Evolutionary conservation across 2,329 filamentous ascomycete genomes (phyloP).

Genomic region (Chaetomiaceae sp.): DNA sequence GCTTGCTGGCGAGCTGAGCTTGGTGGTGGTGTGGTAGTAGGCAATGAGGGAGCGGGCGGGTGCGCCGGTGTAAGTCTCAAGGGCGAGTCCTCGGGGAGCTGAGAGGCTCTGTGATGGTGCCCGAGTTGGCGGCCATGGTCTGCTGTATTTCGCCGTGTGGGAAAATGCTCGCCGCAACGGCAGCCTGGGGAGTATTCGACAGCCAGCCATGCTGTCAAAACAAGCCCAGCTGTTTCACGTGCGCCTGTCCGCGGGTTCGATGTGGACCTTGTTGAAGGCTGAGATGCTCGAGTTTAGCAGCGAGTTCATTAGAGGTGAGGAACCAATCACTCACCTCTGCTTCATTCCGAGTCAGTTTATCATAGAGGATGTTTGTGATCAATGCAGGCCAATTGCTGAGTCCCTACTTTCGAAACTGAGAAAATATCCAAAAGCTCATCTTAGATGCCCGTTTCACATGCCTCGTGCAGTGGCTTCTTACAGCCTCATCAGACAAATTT

Average conservation of each 20-base stretch:
- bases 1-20: slow-evolving; percentile 16
- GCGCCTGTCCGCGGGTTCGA: no score
- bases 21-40: slow-evolving; percentile 21
- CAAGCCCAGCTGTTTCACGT: neutral
- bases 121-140: slow-evolving; percentile 4
- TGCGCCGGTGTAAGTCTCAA: slow-evolving; percentile 6
- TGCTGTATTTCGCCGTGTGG: neutral
- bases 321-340: no score
- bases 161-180: slow-evolving; percentile 11
- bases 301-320: no score
- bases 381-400: no score
- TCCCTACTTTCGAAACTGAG: no score
- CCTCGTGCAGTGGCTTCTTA: no score
- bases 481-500: slow-evolving; percentile 11
- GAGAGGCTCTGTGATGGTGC: slow-evolving; percentile 6
- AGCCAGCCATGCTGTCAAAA: slow-evolving; percentile 17
- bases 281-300: no score
- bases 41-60: slow-evolving; percentile 11
- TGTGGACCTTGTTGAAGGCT: no score
- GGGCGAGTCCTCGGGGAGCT: slow-evolving; percentile 9
- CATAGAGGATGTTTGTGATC: no score
- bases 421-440: no score
- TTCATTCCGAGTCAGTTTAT: no score
- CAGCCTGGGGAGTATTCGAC: slow-evolving; percentile 10
- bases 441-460: no score